Evolutionary conservation across 2,329 filamentous ascomycete genomes (phyloP).

Genomic region (Achaetomium macrosporum): DNA sequence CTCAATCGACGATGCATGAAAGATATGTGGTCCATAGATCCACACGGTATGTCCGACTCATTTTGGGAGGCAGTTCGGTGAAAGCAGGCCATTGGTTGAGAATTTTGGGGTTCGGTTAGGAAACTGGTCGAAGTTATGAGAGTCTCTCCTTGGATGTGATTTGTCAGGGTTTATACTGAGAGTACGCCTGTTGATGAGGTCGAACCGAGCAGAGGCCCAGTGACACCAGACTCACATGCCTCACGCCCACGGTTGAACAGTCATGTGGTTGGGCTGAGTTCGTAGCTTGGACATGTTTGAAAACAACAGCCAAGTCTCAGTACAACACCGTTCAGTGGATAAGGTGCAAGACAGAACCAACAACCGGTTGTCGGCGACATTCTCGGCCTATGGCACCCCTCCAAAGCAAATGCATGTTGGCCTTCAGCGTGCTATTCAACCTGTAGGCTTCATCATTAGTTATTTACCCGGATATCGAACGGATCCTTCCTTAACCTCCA

Average conservation of each 20-base stretch:
- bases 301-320: not conserved
- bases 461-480: slow-evolving; percentile 8
- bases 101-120: too few relatives aligned
- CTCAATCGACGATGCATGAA: too few relatives aligned
- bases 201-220: not conserved
- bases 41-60: too few relatives aligned
- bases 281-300: not conserved
- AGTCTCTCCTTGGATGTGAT: too few relatives aligned
- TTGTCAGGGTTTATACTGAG: not conserved
- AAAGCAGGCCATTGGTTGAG: too few relatives aligned
- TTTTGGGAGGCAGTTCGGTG: too few relatives aligned
- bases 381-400: slow-evolving; percentile 3
- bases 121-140: too few relatives aligned
- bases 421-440: not conserved
- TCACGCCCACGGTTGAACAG: not conserved
- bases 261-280: not conserved
- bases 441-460: not conserved
- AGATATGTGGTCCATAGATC: too few relatives aligned
- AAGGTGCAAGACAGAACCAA: not conserved
- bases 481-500: not conserved
- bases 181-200: not conserved
- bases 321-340: not conserved
- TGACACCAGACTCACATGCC: not conserved
- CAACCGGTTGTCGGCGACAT: slow-evolving; percentile 1
- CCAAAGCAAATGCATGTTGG: slow-evolving; percentile 6